phyloP scores from a whole-genome alignment of 2,329 filamentous ascomycete genomes.

The Lasiodiplodia citricola region DNA sequence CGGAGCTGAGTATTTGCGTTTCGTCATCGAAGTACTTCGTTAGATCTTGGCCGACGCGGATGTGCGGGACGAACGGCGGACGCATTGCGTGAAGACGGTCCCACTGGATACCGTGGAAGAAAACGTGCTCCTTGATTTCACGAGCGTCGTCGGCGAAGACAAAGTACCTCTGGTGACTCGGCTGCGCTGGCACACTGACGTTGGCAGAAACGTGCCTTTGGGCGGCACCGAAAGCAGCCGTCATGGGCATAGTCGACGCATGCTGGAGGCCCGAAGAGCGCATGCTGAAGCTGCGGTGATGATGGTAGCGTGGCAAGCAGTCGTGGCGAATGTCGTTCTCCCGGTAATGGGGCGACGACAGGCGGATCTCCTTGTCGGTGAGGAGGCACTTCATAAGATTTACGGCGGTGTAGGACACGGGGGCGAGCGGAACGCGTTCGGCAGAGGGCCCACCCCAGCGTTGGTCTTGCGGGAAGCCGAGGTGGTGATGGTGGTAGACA shows the following conservation, averaged over 20 bases:
- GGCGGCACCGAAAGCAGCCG: constrained; percentile 29
- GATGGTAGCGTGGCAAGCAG: constrained; percentile 13
- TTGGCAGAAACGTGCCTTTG: constrained; percentile 15
- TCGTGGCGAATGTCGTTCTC: constrained; percentile 61
- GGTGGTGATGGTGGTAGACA: constrained; percentile 71
- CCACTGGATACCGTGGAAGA: constrained; percentile 84
- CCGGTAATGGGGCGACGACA: constrained; percentile 78
- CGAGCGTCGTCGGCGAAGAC: constrained; percentile 85
- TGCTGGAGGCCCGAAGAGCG: background rate
- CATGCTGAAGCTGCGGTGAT: constrained; percentile 21
- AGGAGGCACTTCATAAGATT: constrained; percentile 77
- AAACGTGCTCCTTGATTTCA: constrained; percentile 87
- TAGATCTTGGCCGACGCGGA: constrained; percentile 57
- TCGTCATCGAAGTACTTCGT: constrained; percentile 92
- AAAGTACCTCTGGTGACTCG: constrained; percentile 55
- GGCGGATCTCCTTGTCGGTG: constrained; percentile 73
- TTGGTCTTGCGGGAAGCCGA: constrained; percentile 70
- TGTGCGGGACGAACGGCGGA: constrained; percentile 81
- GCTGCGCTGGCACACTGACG: constrained; percentile 41
- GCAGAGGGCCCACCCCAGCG: constrained; percentile 60
- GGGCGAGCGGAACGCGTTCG: constrained; percentile 43
- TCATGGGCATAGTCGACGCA: background rate
- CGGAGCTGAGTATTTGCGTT: constrained; percentile 60
- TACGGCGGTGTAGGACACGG: constrained; percentile 73
- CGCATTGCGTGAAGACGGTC: constrained; percentile 70